Evolutionary conservation across 1,284 basidiomycete genomes (phyloP).

Genomic region (Ganoderma meredithae): DNA sequence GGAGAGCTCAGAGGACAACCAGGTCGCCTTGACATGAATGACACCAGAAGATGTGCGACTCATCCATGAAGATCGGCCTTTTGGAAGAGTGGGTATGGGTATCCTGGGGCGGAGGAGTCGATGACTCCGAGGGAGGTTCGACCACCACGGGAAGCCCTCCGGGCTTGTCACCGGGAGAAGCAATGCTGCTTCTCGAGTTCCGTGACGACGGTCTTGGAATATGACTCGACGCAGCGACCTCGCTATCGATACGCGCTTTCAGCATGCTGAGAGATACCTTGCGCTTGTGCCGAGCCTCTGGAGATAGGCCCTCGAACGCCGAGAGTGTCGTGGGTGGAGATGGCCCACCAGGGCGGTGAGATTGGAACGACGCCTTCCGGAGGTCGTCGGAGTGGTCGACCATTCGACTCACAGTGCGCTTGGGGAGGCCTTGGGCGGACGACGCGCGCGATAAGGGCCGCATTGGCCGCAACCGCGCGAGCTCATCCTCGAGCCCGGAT

Average conservation of each 20-base stretch:
- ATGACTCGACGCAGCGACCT: slow-evolving; percentile 55
- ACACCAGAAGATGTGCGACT: slow-evolving; percentile 88
- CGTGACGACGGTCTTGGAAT: slow-evolving; percentile 55
- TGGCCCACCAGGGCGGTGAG: slow-evolving; percentile 47
- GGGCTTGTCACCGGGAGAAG: slow-evolving; percentile 45
- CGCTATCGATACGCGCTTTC: slow-evolving; percentile 87
- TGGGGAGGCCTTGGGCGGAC: slow-evolving; percentile 49
- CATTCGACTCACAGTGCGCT: slow-evolving; percentile 58
- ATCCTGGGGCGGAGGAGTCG: slow-evolving; percentile 25
- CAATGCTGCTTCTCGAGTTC: slow-evolving; percentile 11
- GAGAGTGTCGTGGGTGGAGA: slow-evolving; percentile 47
- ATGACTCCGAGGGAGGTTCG: slow-evolving; percentile 33
- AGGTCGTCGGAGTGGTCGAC: slow-evolving; percentile 52
- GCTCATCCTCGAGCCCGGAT: slow-evolving; percentile 66
- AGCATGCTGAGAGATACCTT: slow-evolving; percentile 87
- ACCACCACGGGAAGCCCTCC: slow-evolving; percentile 41
- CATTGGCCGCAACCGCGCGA: slow-evolving; percentile 52
- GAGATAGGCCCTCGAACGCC: slow-evolving; percentile 56
- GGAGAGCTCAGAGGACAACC: slow-evolving; percentile 64
- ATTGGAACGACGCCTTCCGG: slow-evolving; percentile 56
- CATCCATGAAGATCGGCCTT: slow-evolving; percentile 79
- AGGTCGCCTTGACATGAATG: slow-evolving; percentile 80
- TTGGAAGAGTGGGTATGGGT: slow-evolving; percentile 25
- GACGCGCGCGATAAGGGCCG: slow-evolving; percentile 48
- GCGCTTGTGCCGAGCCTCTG: slow-evolving; percentile 84